Evolutionary conservation across 306 rosid genomes (phyloP).

Genomic region (Carpinus viminea): DNA sequence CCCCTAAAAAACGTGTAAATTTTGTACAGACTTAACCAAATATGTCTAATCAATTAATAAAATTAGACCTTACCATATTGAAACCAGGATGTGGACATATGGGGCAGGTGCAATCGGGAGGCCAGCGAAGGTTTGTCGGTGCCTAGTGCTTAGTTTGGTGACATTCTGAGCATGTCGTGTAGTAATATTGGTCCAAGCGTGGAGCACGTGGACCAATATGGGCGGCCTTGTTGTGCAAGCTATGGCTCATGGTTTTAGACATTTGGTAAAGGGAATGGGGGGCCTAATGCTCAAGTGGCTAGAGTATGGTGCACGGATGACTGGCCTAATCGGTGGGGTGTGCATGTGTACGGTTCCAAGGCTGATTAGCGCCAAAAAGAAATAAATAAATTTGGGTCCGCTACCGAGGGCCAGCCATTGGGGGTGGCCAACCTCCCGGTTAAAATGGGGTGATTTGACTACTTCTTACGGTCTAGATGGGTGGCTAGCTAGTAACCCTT

Average conservation of each 20-base stretch:
- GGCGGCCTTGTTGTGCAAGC: neutral
- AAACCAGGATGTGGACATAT: too few species aligned
- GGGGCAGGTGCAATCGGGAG: neutral
- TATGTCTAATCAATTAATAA: too few species aligned
- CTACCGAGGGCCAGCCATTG: too few species aligned
- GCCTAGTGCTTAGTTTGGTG: neutral
- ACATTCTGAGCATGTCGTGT: neutral
- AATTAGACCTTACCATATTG: too few species aligned
- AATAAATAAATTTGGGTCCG: too few species aligned
- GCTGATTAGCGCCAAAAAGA: too few species aligned
- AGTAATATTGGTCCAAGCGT: neutral
- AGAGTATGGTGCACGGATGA: neutral
- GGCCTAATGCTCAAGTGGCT: neutral
- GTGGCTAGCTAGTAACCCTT: too few species aligned
- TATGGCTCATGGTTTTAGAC: neutral
- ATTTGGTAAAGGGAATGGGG: neutral
- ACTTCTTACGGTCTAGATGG: too few species aligned
- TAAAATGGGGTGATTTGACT: too few species aligned
- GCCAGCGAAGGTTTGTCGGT: neutral
- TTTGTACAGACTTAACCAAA: too few species aligned
- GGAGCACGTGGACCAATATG: slow-evolving; percentile 2
- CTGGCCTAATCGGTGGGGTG: neutral
- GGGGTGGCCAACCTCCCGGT: too few species aligned
- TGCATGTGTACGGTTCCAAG: neutral
- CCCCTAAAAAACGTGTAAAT: too few species aligned